Conservation (phyloP, 176 grass and related monocot species). For the Pontederia paniculata region DNA sequence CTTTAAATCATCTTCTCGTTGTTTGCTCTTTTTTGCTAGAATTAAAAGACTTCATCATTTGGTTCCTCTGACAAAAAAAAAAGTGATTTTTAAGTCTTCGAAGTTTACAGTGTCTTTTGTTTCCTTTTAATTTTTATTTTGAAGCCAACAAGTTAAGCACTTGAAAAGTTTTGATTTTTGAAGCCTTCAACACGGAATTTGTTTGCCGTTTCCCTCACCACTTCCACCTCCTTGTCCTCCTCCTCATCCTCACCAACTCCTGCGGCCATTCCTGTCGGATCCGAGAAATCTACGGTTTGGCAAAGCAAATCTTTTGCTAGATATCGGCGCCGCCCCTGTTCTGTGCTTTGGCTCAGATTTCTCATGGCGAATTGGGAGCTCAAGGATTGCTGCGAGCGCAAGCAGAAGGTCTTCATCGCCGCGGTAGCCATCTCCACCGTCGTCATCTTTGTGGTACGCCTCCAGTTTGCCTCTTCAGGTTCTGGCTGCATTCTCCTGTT, state of each 20-base stretch:
- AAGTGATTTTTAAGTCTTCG: too few relatives aligned
- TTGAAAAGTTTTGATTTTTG: too few relatives aligned
- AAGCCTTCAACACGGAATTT: not conserved
- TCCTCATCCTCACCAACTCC: not conserved
- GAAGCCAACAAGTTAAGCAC: too few relatives aligned
- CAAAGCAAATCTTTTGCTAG: not conserved
- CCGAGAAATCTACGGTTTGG: conserved; percentile 16
- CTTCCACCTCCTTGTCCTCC: conserved; percentile 20
- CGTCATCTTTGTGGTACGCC: conserved; percentile 74
- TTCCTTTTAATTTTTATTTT: too few relatives aligned
- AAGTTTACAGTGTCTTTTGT: too few relatives aligned
- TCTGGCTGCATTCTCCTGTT: too few relatives aligned
- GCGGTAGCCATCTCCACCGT: conserved; percentile 71
- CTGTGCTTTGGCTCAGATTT: too few relatives aligned
- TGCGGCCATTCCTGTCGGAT: conserved; percentile 21
- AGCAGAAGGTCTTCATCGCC: conserved; percentile 63
- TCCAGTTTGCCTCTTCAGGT: not conserved
- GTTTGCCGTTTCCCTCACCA: not conserved
- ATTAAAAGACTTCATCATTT: too few relatives aligned
- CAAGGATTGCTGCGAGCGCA: conserved; percentile 60
- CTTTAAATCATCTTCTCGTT: too few relatives aligned
- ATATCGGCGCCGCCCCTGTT: not conserved
- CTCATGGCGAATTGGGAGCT: conserved; percentile 75
- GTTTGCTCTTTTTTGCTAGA: too few relatives aligned
- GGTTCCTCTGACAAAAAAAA: too few relatives aligned